Base-by-base conservation (phyloP, 2,329 filamentous ascomycete species). In the Albifimbria verrucaria region DNA sequence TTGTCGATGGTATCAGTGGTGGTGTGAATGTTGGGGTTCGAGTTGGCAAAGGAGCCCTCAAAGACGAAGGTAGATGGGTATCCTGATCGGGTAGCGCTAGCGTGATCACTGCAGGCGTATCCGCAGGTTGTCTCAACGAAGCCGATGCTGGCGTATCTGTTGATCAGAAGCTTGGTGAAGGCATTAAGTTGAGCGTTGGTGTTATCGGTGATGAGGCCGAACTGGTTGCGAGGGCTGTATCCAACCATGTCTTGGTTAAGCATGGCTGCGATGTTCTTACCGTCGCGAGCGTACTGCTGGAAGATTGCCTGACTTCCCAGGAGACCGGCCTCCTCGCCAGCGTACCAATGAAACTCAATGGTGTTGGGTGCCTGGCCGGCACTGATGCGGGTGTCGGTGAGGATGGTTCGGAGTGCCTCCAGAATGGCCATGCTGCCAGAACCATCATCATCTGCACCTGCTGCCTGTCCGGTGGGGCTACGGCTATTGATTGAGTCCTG, bases 321-420 rank as follows among this genome's bases (percentile, higher is more conserved):
- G 42, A 94, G 75, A 15, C 90, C 90, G 9, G 86, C 88, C 66
- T 94, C 90, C 62, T 94, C 90, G 1, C 88, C 90, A 3, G 85
- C 87, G 70, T 92, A 93, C 89, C 89, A 94, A 68, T 93, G 89
- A 68, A 93, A 93, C 72, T 94, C 90, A 54, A 94, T 72, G 0
- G 88, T 91, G 68, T 93, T 92, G 56, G 83, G 54, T 82, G 73
- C 72, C 28, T 69, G 77, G 32, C 87, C 88, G 18, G 77, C 73
- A 4, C 82, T 73, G 52, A 92, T 78, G 42, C 82, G 77, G 9
- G 83, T 73, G 32, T 86, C 83, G 53, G 80, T 79, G 49, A 92
- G 76, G 12, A 93, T 77, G 44, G 89, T 87, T 12, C 88, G 81
- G 55, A 94, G 75, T 2, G 88, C 86, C 66, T 94, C 90, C 1